Conservation (phyloP, 352 stramenopile species). For the Hyaloperonospora arabidopsidis region DNA sequence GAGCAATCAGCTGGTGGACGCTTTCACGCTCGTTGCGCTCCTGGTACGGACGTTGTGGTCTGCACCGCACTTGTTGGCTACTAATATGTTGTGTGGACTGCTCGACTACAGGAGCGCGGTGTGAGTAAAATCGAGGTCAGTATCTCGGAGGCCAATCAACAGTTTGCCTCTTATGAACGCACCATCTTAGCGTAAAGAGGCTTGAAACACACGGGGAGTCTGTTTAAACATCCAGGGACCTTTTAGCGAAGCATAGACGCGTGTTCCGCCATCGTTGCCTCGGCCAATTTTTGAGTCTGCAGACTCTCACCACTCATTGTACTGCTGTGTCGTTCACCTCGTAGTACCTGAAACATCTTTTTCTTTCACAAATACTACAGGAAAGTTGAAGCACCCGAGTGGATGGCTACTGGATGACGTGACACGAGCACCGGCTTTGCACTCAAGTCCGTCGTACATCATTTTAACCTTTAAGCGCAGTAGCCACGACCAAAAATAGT, state of each 20-base stretch:
- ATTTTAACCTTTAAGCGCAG: too few relatives aligned
- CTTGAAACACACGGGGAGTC: not conserved
- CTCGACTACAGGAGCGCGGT: constrained; percentile 44
- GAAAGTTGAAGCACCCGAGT: too few relatives aligned
- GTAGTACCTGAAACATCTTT: not conserved
- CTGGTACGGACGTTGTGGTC: constrained; percentile 28
- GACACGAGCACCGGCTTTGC: too few relatives aligned
- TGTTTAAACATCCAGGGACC: too few relatives aligned
- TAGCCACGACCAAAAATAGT: too few relatives aligned
- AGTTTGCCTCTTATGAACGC: constrained; percentile 82
- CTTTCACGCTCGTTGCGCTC: constrained; percentile 71
- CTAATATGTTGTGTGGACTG: not conserved
- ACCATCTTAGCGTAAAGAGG: constrained; percentile 42
- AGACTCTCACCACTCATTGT: too few relatives aligned
- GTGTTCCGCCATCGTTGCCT: too few relatives aligned
- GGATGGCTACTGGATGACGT: too few relatives aligned
- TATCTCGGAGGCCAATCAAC: constrained; percentile 89
- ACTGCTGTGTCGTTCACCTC: not conserved
- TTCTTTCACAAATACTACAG: not conserved
- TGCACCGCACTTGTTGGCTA: not conserved
- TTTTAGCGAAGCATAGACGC: too few relatives aligned
- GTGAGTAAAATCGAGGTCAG: constrained; percentile 89
- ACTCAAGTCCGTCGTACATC: too few relatives aligned
- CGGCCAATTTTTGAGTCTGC: too few relatives aligned
- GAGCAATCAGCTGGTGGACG: constrained; percentile 83